Evolutionary conservation across 2,329 filamentous ascomycete genomes (phyloP).

Genomic region (Colletotrichum tropicale): DNA sequence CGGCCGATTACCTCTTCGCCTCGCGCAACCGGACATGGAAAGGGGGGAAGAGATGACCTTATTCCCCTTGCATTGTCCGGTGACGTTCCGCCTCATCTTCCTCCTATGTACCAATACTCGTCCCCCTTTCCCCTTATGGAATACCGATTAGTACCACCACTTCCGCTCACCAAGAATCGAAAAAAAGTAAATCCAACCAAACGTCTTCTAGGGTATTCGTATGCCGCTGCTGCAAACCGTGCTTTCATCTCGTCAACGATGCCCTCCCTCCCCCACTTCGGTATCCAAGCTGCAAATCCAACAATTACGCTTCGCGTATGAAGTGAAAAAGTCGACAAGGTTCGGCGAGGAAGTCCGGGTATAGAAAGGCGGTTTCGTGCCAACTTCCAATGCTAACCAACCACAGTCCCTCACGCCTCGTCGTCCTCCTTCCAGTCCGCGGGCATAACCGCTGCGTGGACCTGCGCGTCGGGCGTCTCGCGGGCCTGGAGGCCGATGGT

Average conservation of each 20-base stretch:
- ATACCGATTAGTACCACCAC: background rate
- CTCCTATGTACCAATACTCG: background rate
- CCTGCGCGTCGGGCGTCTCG: conserved; percentile 1
- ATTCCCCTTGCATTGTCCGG: background rate
- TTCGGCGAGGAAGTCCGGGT: background rate
- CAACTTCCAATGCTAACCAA: background rate
- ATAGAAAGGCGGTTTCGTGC: background rate
- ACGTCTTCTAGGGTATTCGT: conserved; percentile 16
- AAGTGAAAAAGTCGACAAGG: background rate
- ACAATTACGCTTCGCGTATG: background rate
- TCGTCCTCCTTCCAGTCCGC: background rate
- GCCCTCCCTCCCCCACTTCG: background rate
- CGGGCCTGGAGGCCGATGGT: conserved; percentile 18
- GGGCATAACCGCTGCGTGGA: background rate
- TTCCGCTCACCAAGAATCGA: conserved; percentile 2
- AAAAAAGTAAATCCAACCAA: background rate
- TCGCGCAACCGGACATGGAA: background rate
- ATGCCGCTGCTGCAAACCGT: conserved; percentile 4
- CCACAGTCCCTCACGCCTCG: background rate
- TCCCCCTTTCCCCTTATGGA: background rate
- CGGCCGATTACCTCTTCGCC: background rate
- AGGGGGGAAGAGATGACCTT: background rate
- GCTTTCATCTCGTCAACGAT: background rate
- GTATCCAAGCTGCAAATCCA: background rate
- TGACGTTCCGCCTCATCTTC: background rate